These are phyloP conservation scores for Acorus calamus DNA, from an alignment of 106 monocot species.

Conservation along the genomic window DNA sequence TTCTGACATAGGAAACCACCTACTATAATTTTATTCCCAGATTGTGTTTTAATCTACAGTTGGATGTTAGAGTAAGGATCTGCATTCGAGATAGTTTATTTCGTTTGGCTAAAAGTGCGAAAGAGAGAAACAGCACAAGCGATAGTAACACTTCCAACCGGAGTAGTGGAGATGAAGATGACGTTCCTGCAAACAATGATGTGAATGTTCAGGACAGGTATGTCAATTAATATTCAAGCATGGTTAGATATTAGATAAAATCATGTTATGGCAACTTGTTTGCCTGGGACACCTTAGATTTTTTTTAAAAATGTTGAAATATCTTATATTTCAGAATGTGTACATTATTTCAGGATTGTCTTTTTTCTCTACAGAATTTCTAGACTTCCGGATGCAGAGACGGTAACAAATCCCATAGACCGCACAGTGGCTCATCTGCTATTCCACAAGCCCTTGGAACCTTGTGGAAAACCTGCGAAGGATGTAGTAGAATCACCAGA, in stretches of 20 bases:
- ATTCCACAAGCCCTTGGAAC: constrained; percentile 41
- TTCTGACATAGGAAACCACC: background rate
- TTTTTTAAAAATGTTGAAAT: too few relatives aligned
- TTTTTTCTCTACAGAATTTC: constrained; percentile 25
- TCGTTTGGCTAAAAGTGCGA: constrained; percentile 14
- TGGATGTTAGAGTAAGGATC: constrained; percentile 49
- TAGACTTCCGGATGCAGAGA: constrained; percentile 30
- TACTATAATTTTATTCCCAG: too few relatives aligned
- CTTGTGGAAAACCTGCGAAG: constrained; percentile 12
- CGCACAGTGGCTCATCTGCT: constrained; percentile 62
- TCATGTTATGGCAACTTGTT: too few relatives aligned
- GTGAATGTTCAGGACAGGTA: constrained; percentile 33
- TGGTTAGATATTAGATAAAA: background rate
- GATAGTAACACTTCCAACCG: constrained; percentile 6
- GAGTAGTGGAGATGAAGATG: background rate
- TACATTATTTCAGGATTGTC: too few relatives aligned
- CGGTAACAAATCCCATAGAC: constrained; percentile 77
- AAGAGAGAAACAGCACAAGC: constrained; percentile 4
- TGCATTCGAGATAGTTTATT: constrained; percentile 12
- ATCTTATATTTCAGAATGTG: too few relatives aligned
- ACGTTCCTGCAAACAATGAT: constrained; percentile 14
- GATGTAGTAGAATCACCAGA: constrained; percentile 28
- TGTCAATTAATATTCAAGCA: background rate
- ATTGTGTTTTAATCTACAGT: constrained; percentile 25
- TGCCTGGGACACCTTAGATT: too few relatives aligned